Conservation (phyloP, 768 basidiomycete genomes). For the Panaeolus cyanescens region DNA sequence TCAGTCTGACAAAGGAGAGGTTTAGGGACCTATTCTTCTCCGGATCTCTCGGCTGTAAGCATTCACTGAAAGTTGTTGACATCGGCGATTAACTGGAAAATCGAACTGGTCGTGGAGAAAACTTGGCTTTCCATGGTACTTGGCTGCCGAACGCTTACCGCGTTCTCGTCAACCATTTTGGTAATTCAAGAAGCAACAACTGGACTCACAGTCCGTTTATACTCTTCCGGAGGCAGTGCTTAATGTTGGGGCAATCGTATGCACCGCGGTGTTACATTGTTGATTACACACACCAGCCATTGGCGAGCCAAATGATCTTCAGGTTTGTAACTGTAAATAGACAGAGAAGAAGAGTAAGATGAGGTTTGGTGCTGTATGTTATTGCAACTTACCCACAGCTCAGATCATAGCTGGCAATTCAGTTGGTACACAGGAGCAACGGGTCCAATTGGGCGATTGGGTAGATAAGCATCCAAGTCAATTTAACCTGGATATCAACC, state of each 20-base stretch:
- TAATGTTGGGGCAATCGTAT: not conserved
- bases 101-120: not conserved
- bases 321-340: conserved; percentile 1
- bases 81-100: not conserved
- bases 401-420: not conserved
- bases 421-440: not conserved
- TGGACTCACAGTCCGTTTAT: not conserved
- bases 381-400: not conserved
- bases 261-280: not conserved
- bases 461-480: not conserved
- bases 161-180: not conserved
- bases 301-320: not conserved
- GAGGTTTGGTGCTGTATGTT: not conserved
- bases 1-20: not conserved
- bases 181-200: not conserved
- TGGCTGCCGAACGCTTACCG: not conserved
- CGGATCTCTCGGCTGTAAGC: not conserved
- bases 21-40: not conserved
- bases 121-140: not conserved
- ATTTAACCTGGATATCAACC: not conserved
- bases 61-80: not conserved
- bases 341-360: not conserved
- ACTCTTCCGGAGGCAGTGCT: not conserved
- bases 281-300: not conserved
- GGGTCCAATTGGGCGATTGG: not conserved